Evolutionary conservation across 2,329 filamentous ascomycete species (phyloP).

Genomic region (Aureobasidium sp.): DNA sequence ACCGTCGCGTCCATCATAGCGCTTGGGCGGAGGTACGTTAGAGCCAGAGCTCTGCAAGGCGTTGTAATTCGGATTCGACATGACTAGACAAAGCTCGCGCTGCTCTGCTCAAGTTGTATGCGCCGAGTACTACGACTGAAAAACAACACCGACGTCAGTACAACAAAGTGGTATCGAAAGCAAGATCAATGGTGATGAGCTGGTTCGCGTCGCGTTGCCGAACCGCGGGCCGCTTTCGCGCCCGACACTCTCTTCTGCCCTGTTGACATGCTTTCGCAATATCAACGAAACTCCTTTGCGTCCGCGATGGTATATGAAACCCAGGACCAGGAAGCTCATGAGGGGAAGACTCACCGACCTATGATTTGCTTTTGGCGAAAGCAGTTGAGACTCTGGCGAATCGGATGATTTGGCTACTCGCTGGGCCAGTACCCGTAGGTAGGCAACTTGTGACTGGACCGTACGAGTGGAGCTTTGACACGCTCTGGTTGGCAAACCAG

Average conservation of each 20-base stretch:
- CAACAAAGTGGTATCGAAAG: neutral
- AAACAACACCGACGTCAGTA: neutral
- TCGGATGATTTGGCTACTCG: conserved; percentile 5
- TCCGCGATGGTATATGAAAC: neutral
- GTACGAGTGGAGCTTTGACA: neutral
- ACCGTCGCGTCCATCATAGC: conserved; percentile 42
- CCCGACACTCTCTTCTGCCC: neutral
- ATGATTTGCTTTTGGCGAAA: neutral
- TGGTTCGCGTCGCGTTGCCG: conserved; percentile 1
- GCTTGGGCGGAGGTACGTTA: conserved; percentile 29
- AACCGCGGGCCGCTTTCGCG: neutral
- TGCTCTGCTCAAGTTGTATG: neutral
- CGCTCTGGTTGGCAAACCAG: neutral
- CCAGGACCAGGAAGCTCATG: neutral
- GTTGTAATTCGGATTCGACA: conserved; percentile 17
- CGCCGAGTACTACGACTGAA: neutral
- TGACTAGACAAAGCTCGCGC: neutral
- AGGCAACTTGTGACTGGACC: neutral
- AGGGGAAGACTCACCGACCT: neutral
- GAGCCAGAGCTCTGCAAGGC: conserved; percentile 19
- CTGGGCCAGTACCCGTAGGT: conserved; percentile 4
- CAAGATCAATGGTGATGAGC: neutral
- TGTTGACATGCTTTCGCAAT: neutral
- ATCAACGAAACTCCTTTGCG: neutral
- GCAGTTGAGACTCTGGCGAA: neutral